These are phyloP conservation scores for Sanghuangporus sanghuang DNA, from an alignment of 1,284 basidiomycete species.

Conservation along the genomic window DNA sequence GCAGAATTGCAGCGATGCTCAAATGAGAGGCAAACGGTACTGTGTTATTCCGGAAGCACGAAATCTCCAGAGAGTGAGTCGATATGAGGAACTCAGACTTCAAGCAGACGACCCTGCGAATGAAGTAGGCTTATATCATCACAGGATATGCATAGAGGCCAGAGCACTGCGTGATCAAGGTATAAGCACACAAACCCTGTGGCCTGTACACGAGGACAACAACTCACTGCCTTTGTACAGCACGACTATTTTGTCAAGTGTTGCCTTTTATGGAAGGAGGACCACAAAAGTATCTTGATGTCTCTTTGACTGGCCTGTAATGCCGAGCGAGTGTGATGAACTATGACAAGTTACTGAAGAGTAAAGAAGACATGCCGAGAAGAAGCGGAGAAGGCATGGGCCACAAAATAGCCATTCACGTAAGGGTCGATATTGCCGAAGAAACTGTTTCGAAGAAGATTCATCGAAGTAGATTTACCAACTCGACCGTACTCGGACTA, in stretches of 20 bases:
- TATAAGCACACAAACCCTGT: background rate
- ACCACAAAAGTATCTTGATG: background rate
- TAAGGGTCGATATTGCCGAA: too few relatives aligned
- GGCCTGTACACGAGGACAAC: background rate
- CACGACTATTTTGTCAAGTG: background rate
- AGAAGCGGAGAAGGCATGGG: too few relatives aligned
- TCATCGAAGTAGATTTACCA: too few relatives aligned
- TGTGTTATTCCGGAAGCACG: background rate
- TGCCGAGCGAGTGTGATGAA: background rate
- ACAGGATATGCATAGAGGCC: background rate
- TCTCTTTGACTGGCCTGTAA: background rate
- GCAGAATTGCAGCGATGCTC: background rate
- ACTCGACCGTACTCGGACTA: too few relatives aligned
- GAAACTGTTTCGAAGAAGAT: too few relatives aligned
- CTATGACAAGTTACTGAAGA: too few relatives aligned
- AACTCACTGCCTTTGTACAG: background rate
- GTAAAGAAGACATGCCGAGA: background rate
- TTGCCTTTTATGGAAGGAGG: background rate
- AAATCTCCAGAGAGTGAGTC: background rate
- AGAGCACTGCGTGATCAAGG: background rate
- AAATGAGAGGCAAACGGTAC: background rate
- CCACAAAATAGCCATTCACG: too few relatives aligned
- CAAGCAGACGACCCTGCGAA: background rate
- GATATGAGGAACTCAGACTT: background rate
- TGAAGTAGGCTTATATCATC: background rate